Evolutionary conservation across 306 rosid genomes (phyloP), one percentile per base, ranked within the genome.

Genomic region (Citrullus colocynthis): DNA sequence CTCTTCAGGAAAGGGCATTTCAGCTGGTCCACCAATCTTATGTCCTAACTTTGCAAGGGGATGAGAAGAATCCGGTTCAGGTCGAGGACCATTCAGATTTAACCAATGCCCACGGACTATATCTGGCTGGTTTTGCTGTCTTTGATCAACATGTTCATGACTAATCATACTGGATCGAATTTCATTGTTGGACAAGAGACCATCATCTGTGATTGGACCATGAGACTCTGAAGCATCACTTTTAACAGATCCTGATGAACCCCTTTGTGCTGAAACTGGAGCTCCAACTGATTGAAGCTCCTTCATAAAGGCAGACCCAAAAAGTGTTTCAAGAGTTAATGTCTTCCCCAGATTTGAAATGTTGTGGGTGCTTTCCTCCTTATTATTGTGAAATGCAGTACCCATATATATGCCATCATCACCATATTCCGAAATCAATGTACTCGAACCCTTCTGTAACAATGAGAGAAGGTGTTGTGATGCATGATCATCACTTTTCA

Each of bases 291-390:
- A 87, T 32, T 96, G 99, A 82, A 96, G 83, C 83, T 92, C 99
- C 90, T 88, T 84, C 99, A 96, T 96, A 86, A 96, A 96, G 80
- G 97, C 96, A 83, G 96, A 85, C 58, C 99, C 99, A 88, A 96
- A 91, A 48, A 93, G 96, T 61, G 90, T 90, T 88, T 96, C 99
- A 75, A 96, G 88, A 18, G 98, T 96, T 74, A 89, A 84, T 63
- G 78, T 69, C 69, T 93, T 89, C 11, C 82, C 89, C 67, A 91
- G 74, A 80, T 86, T 80, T 34, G 97, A 83, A 80, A 76, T 80
- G 56, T 81, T 84, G 18, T 80, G 91, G 7, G 83, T 77, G 79
- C 80, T 84, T 74, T 70, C 88, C 78, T 92, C 96, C 79, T 78
- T 69, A 79, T 78, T 69, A 79, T 58, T 83, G 78, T 78, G 84